phyloP scores from a whole-genome alignment of 78 protist genomes.

The Cavenderia fasciculata region DNA sequence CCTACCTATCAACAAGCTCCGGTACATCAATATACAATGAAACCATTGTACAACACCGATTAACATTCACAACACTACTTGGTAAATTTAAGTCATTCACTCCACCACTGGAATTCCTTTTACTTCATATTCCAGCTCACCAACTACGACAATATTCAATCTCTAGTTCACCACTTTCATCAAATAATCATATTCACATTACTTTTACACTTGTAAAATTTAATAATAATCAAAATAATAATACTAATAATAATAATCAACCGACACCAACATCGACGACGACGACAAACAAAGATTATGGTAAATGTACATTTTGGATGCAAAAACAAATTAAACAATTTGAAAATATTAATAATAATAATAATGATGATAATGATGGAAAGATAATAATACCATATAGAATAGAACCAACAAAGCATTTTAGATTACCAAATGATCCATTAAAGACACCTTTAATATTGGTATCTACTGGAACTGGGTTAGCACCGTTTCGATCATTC shows the following conservation, averaged over 20 bases:
- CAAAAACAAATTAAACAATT: neutral
- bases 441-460: conserved; percentile 31
- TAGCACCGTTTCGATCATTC: conserved; percentile 63
- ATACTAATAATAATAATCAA: neutral
- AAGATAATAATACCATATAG: conserved; percentile 1
- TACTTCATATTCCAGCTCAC: conserved; percentile 26
- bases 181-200: neutral
- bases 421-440: conserved; percentile 16
- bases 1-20: conserved; percentile 3
- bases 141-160: conserved; percentile 53
- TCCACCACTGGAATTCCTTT: conserved; percentile 11
- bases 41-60: conserved; percentile 28
- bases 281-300: conserved; percentile 7
- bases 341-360: neutral
- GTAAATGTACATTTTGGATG: conserved; percentile 65
- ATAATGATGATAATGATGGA: neutral
- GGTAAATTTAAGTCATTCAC: conserved; percentile 27
- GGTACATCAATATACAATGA: conserved; percentile 29
- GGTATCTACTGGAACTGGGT: conserved; percentile 59
- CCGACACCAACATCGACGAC: too few species aligned
- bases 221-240: neutral
- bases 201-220: conserved; percentile 32
- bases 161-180: conserved; percentile 25
- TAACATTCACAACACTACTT: neutral
- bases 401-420: conserved; percentile 16